phyloP scores from a whole-genome alignment of 148 eudicot genomes.

The Camellia japonica region DNA sequence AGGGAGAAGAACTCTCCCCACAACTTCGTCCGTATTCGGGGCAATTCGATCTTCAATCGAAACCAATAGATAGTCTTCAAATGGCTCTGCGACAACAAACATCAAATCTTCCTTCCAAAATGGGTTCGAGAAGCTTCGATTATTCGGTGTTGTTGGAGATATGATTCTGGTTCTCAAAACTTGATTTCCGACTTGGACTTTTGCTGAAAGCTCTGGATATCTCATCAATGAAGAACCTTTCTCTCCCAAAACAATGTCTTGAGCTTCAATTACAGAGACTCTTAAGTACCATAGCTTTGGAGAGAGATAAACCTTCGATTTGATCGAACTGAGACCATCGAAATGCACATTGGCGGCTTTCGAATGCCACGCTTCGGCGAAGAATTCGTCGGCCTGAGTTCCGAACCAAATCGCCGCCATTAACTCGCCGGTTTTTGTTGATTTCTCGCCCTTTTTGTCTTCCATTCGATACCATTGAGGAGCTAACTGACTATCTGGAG shows the following conservation, averaged over 20 bases:
- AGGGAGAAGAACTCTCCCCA: constrained; percentile 63
- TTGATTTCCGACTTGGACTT: constrained; percentile 85
- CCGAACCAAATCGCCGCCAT: constrained; percentile 95
- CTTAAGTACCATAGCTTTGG: constrained; percentile 91
- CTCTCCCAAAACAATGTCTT: constrained; percentile 70
- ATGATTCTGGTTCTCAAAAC: constrained; percentile 58
- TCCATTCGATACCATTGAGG: constrained; percentile 96
- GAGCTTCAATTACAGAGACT: constrained; percentile 72
- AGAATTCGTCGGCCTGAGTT: constrained; percentile 94
- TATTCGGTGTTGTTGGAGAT: constrained; percentile 32
- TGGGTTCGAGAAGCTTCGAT: constrained; percentile 53
- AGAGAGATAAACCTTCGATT: constrained; percentile 83
- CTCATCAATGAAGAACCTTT: constrained; percentile 65
- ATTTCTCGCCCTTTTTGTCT: constrained; percentile 73
- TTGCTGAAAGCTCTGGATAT: constrained; percentile 67
- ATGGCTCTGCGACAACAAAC: constrained; percentile 91
- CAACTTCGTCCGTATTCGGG: constrained; percentile 68
- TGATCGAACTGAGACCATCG: constrained; percentile 63
- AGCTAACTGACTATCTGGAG: constrained; percentile 87
- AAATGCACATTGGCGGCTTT: constrained; percentile 75
- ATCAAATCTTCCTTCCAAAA: constrained; percentile 86
- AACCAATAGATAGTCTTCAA: constrained; percentile 71
- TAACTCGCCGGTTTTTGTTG: constrained; percentile 53
- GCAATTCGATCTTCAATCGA: constrained; percentile 73
- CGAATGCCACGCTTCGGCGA: constrained; percentile 95